Base-by-base conservation (phyloP, 2,329 filamentous ascomycete species). In the Aspergillus carbonarius region DNA sequence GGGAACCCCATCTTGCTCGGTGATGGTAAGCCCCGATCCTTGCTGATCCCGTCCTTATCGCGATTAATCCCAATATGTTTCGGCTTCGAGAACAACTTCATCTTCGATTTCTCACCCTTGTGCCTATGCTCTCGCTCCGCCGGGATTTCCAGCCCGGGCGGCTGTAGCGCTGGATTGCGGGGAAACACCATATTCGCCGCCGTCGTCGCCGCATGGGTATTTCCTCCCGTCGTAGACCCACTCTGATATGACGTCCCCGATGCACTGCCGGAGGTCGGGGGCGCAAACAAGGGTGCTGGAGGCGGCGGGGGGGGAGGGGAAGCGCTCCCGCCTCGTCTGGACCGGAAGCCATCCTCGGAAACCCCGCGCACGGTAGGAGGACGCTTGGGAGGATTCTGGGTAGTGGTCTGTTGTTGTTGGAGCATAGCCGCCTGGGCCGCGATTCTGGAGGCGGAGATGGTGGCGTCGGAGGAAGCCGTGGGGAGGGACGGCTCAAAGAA, bases 41-140 rank as follows among this genome's bases (percentile, higher is more conserved):
- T 82, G 34, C 62, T 54, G 44, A 60, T 60, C 57, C 70, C 55
- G 58, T 86, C 82, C 65, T 83, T 86, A 46, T 86, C 83, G 60
- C 84, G 82, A n/a, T 82, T 83, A 15, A 86, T 81, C 4, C 81
- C 83, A 63, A 88, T 86, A 62, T 83, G 84, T 73, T 88, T 88
- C 1, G 86, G 85, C 67, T 88, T 88, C 5, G 83, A 85, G 69
- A 89, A 89, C 5, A 88, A 77, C 72, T 88, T 88, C 82, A 87
- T 88, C 75, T 88, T 88, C 37, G 84, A 84, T 68, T 84, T 85
- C 66, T 86, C 83, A 58, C 82, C 83, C 59, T 82, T 79, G 39
- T 75, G 76, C 67, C 86, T 87, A 53, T 77, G 72, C 58, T 79
- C 76, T 42, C 71, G 72, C 56, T 77, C 74, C 27, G 68, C 62